Evolutionary conservation across 2,329 filamentous ascomycete species (phyloP).

Genomic region (Albophoma yamanashiensis): DNA sequence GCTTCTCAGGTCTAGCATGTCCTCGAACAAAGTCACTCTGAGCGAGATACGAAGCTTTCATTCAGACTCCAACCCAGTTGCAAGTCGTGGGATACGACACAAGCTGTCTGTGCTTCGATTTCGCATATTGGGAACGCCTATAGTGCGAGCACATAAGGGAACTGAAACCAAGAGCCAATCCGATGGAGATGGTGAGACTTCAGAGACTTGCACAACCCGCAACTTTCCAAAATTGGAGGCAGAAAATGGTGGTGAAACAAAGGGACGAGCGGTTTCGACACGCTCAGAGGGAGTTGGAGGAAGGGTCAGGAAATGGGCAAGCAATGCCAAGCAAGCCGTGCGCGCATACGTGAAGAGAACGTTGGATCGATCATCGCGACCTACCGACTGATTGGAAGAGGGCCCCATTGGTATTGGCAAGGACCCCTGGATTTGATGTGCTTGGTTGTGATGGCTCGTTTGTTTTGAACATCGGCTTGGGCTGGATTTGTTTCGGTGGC

Average conservation of each 20-base stretch:
- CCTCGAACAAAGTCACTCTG: constrained; percentile 3
- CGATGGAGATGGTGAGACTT: background rate
- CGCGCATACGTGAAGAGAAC: constrained; percentile 20
- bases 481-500: background rate
- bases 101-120: constrained; percentile 20
- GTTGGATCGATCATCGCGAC: constrained; percentile 17
- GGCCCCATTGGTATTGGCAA: background rate
- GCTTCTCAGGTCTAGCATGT: constrained; percentile 4
- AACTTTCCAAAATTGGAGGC: background rate
- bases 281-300: constrained; percentile 11
- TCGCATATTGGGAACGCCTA: constrained; percentile 8
- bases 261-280: constrained; percentile 3
- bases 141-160: constrained; percentile 5
- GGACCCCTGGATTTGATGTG: background rate
- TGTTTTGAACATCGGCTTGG: constrained; percentile 5
- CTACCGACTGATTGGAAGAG: constrained; percentile 4
- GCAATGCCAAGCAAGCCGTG: constrained; percentile 19
- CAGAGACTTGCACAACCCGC: background rate
- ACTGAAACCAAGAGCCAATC: constrained; percentile 2
- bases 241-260: background rate
- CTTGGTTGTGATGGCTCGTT: background rate
- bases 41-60: constrained; percentile 6
- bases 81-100: constrained; percentile 11
- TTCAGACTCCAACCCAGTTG: background rate
- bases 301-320: constrained; percentile 22